Evolutionary conservation across 371 early-diverging fungal species (phyloP), one percentile per base, ranked within the genome.

Genomic region (Rhizopus arrhizus): DNA sequence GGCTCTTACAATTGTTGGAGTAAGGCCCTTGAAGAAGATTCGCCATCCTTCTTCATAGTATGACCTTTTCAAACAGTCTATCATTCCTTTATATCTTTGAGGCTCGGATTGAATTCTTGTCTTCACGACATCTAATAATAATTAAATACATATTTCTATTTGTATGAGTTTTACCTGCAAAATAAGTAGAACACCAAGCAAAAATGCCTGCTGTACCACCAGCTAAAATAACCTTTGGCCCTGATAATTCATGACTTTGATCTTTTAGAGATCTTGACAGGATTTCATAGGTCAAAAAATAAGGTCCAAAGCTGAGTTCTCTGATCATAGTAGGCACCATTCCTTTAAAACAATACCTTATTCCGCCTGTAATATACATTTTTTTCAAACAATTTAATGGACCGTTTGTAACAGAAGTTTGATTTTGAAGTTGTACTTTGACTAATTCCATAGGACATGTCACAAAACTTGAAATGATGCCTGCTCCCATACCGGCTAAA

Each of bases 171-270:
- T 70, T 77, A 81, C 84, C 86, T 56, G 84, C 83, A 16, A 90
- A 89, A 66, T 92, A 92, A 1, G 93, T 91, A 7, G 84, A 83
- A 42, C 87, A 70, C 93, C 93, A 92, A 4, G 87, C 88, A n/a
- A 77, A 72, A 55, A 90, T 88, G 12, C 92, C 92, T 5, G 89
- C 89, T 40, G 85, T 56, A 3, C 91, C 93, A 52, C 93, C 93
- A 15, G 90, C 92, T 3, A 87, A 63, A 12, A 91, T 71, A 7
- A 90, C 64, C 29, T 84, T 72, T 11, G 68, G 66, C 11, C 85
- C 83, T 12, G 81, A 75, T 9, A 88, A 66, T 49, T 78, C 81
- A 57, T 75, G 70, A 8, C 29, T 36, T 5, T 36, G 32, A 34
- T 22, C 22, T 22, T 22, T 22, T 22, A 74, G 33, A 49, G 67